phyloP scores from a whole-genome alignment of 495 filamentous ascomycete genomes.

The Podospora tetraspora region DNA sequence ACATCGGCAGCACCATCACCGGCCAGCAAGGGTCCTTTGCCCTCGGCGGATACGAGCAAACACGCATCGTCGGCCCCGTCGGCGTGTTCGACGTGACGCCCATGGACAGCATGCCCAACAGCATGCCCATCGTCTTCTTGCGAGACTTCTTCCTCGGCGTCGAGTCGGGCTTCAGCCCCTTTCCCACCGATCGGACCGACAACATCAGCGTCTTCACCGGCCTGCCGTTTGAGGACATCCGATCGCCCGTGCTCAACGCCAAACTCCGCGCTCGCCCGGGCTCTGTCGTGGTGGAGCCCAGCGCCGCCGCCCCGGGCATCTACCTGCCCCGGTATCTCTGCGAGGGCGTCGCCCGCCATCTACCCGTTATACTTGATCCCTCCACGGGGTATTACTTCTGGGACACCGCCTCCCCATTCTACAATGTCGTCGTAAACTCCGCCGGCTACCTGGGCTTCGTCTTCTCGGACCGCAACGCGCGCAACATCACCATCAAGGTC shows the following conservation, averaged over 20 bases:
- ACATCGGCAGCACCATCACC: slow-evolving; percentile 1
- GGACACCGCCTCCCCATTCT: background rate
- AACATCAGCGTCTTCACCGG: background rate
- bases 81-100: background rate
- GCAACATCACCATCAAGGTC: slow-evolving; percentile 41
- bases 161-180: background rate
- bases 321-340: background rate
- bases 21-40: background rate
- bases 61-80: background rate
- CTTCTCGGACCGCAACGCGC: background rate
- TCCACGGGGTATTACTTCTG: background rate
- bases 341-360: background rate
- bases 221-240: background rate
- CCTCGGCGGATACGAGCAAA: slow-evolving; percentile 1
- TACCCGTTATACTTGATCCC: background rate
- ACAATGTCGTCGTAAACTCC: background rate
- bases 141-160: background rate
- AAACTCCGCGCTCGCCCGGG: background rate
- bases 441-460: background rate
- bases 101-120: no score
- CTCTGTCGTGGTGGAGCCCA: background rate
- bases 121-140: background rate
- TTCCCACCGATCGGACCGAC: background rate
- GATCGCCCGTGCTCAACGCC: background rate
- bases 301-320: background rate